A percentile compares a stretch with the other conserved stretches of the same genome.
Evolutionary conservation across 176 grass and related monocot species (phyloP).

Genomic region (Oryza nivara): DNA sequence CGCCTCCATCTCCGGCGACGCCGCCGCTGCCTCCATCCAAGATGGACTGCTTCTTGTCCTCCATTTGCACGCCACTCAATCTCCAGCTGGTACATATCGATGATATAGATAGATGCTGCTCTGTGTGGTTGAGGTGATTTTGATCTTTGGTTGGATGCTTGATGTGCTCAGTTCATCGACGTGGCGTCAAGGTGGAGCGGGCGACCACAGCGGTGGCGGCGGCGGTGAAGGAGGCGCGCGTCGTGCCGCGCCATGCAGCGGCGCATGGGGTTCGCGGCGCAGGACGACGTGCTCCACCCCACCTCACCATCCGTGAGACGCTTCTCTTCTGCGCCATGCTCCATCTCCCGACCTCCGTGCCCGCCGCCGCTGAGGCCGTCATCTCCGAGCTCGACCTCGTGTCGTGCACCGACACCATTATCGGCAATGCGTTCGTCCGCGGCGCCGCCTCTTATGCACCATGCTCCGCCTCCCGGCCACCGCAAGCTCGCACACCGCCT

Average conservation of each 20-base stretch:
- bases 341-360: too few species aligned
- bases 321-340: constrained; percentile 77
- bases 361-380: too few species aligned
- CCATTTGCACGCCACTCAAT: constrained; percentile 52
- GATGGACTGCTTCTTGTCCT: too few species aligned
- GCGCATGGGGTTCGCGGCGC: constrained; percentile 75
- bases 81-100: constrained; percentile 56
- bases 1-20: too few species aligned
- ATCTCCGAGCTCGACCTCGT: too few species aligned
- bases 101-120: too few species aligned
- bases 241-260: constrained; percentile 44
- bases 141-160: background rate
- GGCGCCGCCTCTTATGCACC: too few species aligned
- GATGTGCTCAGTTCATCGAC: constrained; percentile 69
- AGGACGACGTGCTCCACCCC: constrained; percentile 97
- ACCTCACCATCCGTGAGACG: constrained; percentile 89
- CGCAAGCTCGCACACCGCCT: too few species aligned
- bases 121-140: background rate
- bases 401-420: too few species aligned
- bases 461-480: too few species aligned
- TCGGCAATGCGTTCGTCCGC: too few species aligned
- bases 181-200: constrained; percentile 44
- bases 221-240: background rate
- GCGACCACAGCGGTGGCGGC: background rate
- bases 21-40: too few species aligned